Percentiles rank a stretch among this genome's conserved stretches.
phyloP scores from a whole-genome alignment of 371 early-diverging fungal species.

The Mucor sp. region DNA sequence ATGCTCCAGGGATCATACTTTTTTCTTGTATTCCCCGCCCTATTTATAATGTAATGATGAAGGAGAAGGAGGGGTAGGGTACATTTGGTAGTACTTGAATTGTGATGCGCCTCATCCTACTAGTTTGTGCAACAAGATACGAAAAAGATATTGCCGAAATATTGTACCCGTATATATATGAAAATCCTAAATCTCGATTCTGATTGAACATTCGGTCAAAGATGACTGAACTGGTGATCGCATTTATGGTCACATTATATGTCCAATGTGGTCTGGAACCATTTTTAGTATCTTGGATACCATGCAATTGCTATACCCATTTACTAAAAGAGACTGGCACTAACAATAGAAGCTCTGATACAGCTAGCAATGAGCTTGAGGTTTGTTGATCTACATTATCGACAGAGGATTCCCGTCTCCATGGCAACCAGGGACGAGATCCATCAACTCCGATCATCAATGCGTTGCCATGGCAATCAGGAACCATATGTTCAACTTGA shows the following conservation, averaged over 20 bases:
- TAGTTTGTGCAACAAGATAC: not conserved
- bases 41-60: not conserved
- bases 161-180: not conserved
- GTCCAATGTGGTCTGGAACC: not conserved
- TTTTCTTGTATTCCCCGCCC: not conserved
- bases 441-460: not conserved
- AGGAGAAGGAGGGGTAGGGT: not conserved
- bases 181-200: not conserved
- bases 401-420: not conserved
- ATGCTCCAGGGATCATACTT: not conserved
- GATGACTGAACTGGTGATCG: not conserved
- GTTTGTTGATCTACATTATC: not conserved
- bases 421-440: not conserved
- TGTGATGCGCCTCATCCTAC: slow-evolving; percentile 1
- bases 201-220: not conserved
- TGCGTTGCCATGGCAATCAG: not conserved
- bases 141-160: not conserved
- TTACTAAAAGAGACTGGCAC: not conserved
- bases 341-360: not conserved
- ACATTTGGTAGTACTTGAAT: not conserved
- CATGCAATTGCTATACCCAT: not conserved
- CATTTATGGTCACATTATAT: not conserved
- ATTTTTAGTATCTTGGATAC: not conserved
- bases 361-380: not conserved
- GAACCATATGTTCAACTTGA: not conserved